These are phyloP conservation scores for Solanum tarapatanum DNA, from an alignment of 257 asterid genomes.

Conservation along the genomic window DNA sequence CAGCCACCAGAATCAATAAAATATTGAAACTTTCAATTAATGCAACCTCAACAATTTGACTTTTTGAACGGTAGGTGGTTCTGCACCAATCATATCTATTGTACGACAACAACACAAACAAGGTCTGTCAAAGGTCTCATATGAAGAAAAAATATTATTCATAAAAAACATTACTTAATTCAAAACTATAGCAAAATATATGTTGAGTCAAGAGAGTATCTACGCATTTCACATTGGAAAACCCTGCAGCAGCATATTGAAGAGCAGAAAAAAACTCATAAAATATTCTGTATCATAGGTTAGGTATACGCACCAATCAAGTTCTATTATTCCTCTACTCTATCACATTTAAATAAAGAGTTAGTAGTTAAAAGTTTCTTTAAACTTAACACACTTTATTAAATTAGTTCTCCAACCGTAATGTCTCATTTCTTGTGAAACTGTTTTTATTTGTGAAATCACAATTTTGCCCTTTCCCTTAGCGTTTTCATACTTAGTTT, in stretches of 20 bases:
- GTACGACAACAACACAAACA: neutral
- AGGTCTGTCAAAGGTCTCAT: neutral
- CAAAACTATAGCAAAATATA: neutral
- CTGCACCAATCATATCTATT: neutral
- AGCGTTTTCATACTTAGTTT: neutral
- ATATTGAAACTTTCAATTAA: neutral
- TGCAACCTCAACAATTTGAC: neutral
- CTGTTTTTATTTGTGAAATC: neutral
- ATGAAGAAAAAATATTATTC: neutral
- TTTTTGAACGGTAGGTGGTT: neutral
- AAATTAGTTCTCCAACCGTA: neutral
- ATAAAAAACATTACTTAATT: too few relatives aligned
- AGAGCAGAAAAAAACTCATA: neutral
- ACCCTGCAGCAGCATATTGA: neutral
- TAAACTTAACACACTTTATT: neutral
- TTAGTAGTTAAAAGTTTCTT: too few relatives aligned
- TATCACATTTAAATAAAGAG: neutral
- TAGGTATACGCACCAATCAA: neutral
- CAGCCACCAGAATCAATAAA: conserved; percentile 21
- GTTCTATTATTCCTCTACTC: neutral
- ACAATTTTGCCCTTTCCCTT: neutral
- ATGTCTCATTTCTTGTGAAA: neutral
- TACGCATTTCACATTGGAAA: neutral
- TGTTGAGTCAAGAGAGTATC: neutral
- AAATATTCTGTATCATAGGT: neutral